A percentile compares a stretch with the other conserved stretches of the same genome.
These are phyloP conservation scores for Symbiotaphrina buchneri DNA, from an alignment of 495 filamentous ascomycete genomes.

Conservation along the genomic window DNA sequence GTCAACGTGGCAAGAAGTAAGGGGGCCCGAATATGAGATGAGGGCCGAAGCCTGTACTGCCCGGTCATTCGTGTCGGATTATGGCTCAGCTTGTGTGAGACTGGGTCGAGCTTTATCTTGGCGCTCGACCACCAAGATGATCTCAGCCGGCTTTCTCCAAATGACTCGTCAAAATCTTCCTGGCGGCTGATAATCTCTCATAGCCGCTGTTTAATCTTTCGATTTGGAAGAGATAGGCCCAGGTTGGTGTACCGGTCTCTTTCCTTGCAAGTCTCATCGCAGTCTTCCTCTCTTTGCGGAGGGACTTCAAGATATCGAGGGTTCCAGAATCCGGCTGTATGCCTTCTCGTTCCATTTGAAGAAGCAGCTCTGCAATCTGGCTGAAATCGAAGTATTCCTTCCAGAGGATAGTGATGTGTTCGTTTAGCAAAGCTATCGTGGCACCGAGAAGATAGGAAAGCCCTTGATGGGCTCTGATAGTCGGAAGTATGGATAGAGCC, in stretches of 20 bases:
- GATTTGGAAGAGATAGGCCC: too few relatives aligned
- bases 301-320: conserved; percentile 17
- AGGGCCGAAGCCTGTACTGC: too few relatives aligned
- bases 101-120: too few relatives aligned
- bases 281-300: neutral
- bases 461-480: conserved; percentile 45
- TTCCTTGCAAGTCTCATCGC: neutral
- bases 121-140: too few relatives aligned
- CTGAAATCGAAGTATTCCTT: conserved; percentile 32
- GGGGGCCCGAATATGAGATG: conserved; percentile 29
- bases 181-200: too few relatives aligned
- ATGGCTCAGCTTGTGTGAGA: too few relatives aligned
- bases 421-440: conserved; percentile 53
- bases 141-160: too few relatives aligned
- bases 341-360: conserved; percentile 58
- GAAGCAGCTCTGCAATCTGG: conserved; percentile 35
- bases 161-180: too few relatives aligned
- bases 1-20: conserved; percentile 41
- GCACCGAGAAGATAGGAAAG: conserved; percentile 51
- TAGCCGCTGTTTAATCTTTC: too few relatives aligned
- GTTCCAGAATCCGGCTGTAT: conserved; percentile 38
- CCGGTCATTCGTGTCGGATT: too few relatives aligned
- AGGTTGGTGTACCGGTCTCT: too few relatives aligned
- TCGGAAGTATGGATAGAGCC: conserved; percentile 37
- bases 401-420: conserved; percentile 43